Evolutionary conservation across 768 basidiomycete genomes (phyloP).

Genomic region (Lactarius tabidus): DNA sequence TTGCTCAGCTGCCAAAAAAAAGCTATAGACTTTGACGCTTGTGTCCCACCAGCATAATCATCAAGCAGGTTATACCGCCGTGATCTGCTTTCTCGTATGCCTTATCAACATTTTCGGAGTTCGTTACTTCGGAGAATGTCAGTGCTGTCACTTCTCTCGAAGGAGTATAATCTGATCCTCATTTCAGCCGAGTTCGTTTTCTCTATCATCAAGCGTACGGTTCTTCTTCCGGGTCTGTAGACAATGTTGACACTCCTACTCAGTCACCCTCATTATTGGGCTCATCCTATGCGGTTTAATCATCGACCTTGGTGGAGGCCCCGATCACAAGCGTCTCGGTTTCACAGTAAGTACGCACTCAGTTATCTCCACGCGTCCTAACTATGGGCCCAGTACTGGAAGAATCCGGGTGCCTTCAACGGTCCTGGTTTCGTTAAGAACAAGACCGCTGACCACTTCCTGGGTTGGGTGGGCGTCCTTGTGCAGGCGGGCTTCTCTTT

Average conservation of each 20-base stretch:
- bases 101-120: slow-evolving; percentile 68
- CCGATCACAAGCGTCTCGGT: slow-evolving; percentile 58
- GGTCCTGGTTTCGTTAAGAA: slow-evolving; percentile 33
- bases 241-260: slow-evolving; percentile 22
- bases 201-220: slow-evolving; percentile 59
- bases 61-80: slow-evolving; percentile 52
- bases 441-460: slow-evolving; percentile 39
- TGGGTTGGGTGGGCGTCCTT: slow-evolving; percentile 41
- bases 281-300: slow-evolving; percentile 60
- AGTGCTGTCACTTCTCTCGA: background rate
- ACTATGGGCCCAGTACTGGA: slow-evolving; percentile 50
- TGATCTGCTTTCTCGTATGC: slow-evolving; percentile 54
- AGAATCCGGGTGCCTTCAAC: slow-evolving; percentile 58
- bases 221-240: background rate
- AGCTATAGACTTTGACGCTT: background rate
- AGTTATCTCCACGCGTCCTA: slow-evolving; percentile 25
- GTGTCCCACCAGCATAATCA: slow-evolving; percentile 39
- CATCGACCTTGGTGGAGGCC: slow-evolving; percentile 77
- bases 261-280: slow-evolving; percentile 58
- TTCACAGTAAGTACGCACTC: slow-evolving; percentile 46
- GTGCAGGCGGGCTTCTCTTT: slow-evolving; percentile 68
- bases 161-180: background rate
- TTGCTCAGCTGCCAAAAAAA: background rate
- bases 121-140: slow-evolving; percentile 61
- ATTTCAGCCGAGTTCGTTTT: slow-evolving; percentile 56